These are phyloP conservation scores for Blastobotrys raffinosifermentans DNA, from an alignment of 1,139 yeast species.

Conservation along the genomic window DNA sequence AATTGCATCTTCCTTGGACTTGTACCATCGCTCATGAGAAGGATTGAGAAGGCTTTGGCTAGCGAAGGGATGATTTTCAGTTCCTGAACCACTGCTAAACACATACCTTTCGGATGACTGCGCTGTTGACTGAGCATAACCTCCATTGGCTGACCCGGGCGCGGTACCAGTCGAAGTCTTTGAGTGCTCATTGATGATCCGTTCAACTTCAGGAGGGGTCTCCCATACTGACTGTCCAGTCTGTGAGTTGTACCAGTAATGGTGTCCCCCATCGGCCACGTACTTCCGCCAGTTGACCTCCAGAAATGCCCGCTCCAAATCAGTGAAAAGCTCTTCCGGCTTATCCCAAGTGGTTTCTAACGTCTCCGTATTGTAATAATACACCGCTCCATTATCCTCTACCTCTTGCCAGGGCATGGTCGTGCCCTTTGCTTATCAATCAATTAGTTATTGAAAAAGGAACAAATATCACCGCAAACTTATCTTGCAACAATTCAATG, in stretches of 20 bases:
- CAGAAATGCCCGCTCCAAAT: slow-evolving; percentile 32
- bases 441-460: too few relatives aligned
- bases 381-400: slow-evolving; percentile 59
- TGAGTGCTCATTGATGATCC: slow-evolving; percentile 8
- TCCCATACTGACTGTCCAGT: slow-evolving; percentile 80
- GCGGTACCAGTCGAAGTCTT: neutral
- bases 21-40: slow-evolving; percentile 2
- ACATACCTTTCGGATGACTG: too few relatives aligned
- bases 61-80: neutral
- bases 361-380: slow-evolving; percentile 64
- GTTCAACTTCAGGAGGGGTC: slow-evolving; percentile 44
- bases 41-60: slow-evolving; percentile 5
- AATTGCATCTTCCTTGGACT: slow-evolving; percentile 36
- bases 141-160: slow-evolving; percentile 1
- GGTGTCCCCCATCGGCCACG: slow-evolving; percentile 61
- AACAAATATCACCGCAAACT: too few relatives aligned
- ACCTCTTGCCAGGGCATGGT: slow-evolving; percentile 54
- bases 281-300: slow-evolving; percentile 55
- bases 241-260: slow-evolving; percentile 63
- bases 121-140: too few relatives aligned
- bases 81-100: neutral
- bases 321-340: slow-evolving; percentile 49
- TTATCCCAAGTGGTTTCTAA: slow-evolving; percentile 77
- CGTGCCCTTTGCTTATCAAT: too few relatives aligned
- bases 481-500: too few relatives aligned